phyloP scores from a whole-genome alignment of 2,329 filamentous ascomycete genomes.

The Fusarium hainanense region DNA sequence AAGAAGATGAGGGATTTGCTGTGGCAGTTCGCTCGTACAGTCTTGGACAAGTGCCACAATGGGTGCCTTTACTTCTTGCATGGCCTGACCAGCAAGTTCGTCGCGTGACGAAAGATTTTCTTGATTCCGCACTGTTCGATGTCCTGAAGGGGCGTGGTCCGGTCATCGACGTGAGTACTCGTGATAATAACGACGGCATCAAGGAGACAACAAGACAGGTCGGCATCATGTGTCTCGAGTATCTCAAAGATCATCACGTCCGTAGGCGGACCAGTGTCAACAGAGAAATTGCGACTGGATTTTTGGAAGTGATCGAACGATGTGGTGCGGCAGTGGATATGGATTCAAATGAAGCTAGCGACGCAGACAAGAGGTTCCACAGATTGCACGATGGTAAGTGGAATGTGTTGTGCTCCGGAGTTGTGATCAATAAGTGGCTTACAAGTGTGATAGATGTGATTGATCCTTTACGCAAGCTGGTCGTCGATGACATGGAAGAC shows the following conservation, averaged over 20 bases:
- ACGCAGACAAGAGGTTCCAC: slow-evolving; percentile 47
- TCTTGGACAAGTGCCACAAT: slow-evolving; percentile 53
- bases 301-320: slow-evolving; percentile 57
- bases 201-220: slow-evolving; percentile 51
- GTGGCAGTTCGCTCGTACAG: slow-evolving; percentile 36
- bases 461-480: slow-evolving; percentile 63
- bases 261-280: slow-evolving; percentile 55
- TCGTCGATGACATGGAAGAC: slow-evolving; percentile 68
- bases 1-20: slow-evolving; percentile 43
- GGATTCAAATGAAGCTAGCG: slow-evolving; percentile 48
- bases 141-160: background rate
- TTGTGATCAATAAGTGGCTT: slow-evolving; percentile 23
- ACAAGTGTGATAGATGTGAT: slow-evolving; percentile 52
- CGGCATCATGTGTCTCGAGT: slow-evolving; percentile 58
- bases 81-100: slow-evolving; percentile 59
- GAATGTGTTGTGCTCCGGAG: background rate
- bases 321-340: slow-evolving; percentile 56
- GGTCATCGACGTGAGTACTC: slow-evolving; percentile 46
- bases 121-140: slow-evolving; percentile 58
- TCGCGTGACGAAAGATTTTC: slow-evolving; percentile 55
- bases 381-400: slow-evolving; percentile 46
- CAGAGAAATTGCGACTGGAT: slow-evolving; percentile 54
- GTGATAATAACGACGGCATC: slow-evolving; percentile 41
- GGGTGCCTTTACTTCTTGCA: slow-evolving; percentile 63
- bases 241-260: slow-evolving; percentile 61